phyloP scores from a whole-genome alignment of 495 filamentous ascomycete species.

The Apodospora peruviana region DNA sequence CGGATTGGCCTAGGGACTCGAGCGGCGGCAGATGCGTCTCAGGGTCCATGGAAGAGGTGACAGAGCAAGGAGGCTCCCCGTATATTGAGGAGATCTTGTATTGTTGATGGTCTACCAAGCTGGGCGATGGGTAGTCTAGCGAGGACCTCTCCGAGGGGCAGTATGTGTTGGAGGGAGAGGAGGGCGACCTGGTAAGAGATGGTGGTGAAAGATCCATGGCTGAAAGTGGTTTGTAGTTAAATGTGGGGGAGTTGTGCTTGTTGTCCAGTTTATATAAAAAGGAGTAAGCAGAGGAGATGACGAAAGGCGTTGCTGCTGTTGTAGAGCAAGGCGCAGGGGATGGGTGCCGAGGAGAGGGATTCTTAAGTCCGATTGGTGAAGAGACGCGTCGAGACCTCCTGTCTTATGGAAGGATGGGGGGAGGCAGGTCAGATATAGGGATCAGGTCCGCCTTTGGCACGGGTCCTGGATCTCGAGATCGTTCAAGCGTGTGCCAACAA shows the following conservation, averaged over 20 bases:
- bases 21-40: constrained; percentile 36
- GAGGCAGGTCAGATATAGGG: constrained; percentile 25
- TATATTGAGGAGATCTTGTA: constrained; percentile 43
- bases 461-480: constrained; percentile 11
- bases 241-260: constrained; percentile 17
- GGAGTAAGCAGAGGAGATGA: constrained; percentile 1
- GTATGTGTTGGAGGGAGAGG: constrained; percentile 41
- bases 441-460: constrained; percentile 14
- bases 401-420: constrained; percentile 11
- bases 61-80: constrained; percentile 34
- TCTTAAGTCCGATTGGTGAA: constrained; percentile 27
- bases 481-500: constrained; percentile 9
- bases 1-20: constrained; percentile 38
- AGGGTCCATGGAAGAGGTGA: constrained; percentile 33
- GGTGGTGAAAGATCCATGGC: constrained; percentile 46
- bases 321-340: constrained; percentile 15
- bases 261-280: constrained; percentile 19
- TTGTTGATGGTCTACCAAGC: constrained; percentile 38
- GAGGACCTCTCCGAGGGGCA: constrained; percentile 41
- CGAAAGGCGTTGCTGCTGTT: constrained; percentile 17
- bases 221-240: constrained; percentile 6
- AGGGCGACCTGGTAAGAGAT: constrained; percentile 42
- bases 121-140: constrained; percentile 41
- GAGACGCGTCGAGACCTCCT: constrained; percentile 12
- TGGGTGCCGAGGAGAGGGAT: constrained; percentile 11